phyloP scores from a whole-genome alignment of 2,329 filamentous ascomycete genomes.

The Talaromyces marneffei region DNA sequence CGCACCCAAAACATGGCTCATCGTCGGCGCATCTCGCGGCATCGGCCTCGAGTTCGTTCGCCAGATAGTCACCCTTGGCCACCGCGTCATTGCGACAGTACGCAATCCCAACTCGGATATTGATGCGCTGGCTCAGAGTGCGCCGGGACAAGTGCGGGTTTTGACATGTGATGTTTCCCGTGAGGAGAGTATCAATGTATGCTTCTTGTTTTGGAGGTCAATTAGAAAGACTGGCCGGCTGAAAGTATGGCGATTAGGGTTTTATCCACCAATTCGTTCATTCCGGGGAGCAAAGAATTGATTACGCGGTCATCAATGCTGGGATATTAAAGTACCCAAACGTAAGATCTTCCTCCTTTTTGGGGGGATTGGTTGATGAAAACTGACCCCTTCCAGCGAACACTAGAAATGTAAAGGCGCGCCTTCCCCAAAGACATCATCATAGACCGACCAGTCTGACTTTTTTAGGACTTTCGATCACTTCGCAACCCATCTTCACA shows the following conservation, averaged over 20 bases:
- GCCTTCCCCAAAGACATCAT: no score
- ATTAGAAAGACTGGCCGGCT: not conserved
- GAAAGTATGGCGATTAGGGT: not conserved
- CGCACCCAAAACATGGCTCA: slow-evolving; percentile 23
- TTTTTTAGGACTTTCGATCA: slow-evolving; percentile 46
- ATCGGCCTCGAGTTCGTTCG: slow-evolving; percentile 16
- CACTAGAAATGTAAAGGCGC: slow-evolving; percentile 8
- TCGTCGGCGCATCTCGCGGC: slow-evolving; percentile 18
- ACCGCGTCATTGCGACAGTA: slow-evolving; percentile 49
- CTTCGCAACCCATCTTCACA: slow-evolving; percentile 52
- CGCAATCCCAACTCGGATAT: slow-evolving; percentile 40
- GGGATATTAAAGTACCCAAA: slow-evolving; percentile 53
- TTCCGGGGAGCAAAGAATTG: slow-evolving; percentile 37
- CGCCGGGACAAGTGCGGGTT: slow-evolving; percentile 38
- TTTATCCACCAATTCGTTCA: slow-evolving; percentile 28
- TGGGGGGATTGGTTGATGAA: not conserved
- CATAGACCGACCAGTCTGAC: slow-evolving; percentile 41
- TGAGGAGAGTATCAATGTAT: slow-evolving; percentile 47
- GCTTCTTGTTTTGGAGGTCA: slow-evolving; percentile 18
- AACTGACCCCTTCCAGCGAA: not conserved
- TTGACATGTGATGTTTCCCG: slow-evolving; percentile 47
- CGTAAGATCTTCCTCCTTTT: slow-evolving; percentile 35
- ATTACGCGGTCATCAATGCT: slow-evolving; percentile 54
- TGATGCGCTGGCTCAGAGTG: slow-evolving; percentile 19
- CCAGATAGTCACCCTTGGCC: slow-evolving; percentile 43